Base-by-base conservation (phyloP, 192 early-diverging fungal genomes). In the Pecoramyces ruminantium region DNA sequence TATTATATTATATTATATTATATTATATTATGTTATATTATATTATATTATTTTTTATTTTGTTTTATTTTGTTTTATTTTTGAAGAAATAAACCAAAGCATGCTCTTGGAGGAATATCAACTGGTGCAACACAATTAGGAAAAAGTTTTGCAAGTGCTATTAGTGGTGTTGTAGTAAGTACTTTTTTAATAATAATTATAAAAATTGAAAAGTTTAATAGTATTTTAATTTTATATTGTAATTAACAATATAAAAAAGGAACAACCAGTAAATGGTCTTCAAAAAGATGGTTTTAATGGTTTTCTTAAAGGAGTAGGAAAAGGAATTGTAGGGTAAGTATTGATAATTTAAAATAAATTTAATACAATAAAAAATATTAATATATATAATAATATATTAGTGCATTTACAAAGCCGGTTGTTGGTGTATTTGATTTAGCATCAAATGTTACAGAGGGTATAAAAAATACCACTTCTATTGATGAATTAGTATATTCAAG, bases 401-500 rank as follows among this genome's bases (percentile, higher is more conserved):
- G 92, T 12, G 92, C 91, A 11, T 93, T 98, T 5, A 96, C 96
- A 17, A 99, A 99, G 84, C 98, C 98, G 2, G 88, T 96, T 15
- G 94, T 97, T 11, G 98, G 98, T 25, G 93, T 98, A 29, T 93
- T 98, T 85, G 98, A 99, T 82, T 88, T 98, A 30, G 95, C 96
- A 0, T 94, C 93, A 12, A 96, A 96, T 85, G 95, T 99, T 6
- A 93, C 94, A 30, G 93, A 94, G 87, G 94, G 93, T 86, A n/a
- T 67, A 67, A 67, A 67, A n/a, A 67, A 67, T n/a, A 67, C 51
- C 25, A 67, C 51, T 9, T n/a, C 25, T 67, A 67, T 67, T 67
- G 51, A 67, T 67, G 51, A 67, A n/a, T n/a, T 67, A n/a, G 25
- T n/a, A n/a, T 67, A 4, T 27, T 67, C 51, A n/a, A 67, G 51